These are phyloP conservation scores for Malassezia yamatoensis DNA, from an alignment of 1,284 basidiomycete genomes.

Conservation along the genomic window DNA sequence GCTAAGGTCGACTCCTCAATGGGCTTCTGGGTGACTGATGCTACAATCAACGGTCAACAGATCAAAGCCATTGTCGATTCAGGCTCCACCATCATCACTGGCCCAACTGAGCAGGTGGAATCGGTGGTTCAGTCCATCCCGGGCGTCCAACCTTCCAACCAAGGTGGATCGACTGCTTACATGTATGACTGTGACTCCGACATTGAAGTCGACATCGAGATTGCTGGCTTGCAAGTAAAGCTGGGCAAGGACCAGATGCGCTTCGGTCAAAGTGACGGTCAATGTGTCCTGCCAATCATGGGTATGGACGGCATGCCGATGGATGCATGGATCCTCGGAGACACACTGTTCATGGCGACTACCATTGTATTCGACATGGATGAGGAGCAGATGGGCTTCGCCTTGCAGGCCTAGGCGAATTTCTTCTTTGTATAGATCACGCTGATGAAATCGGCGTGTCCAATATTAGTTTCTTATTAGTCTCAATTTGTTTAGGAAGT, in stretches of 20 bases:
- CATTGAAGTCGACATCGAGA: conserved; percentile 44
- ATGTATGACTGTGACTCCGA: conserved; percentile 39
- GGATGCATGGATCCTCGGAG: conserved; percentile 49
- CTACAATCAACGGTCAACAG: conserved; percentile 29
- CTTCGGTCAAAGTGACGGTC: conserved; percentile 30
- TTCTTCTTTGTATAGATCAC: neutral
- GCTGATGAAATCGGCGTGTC: neutral
- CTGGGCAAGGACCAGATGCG: conserved; percentile 22
- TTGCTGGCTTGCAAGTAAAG: conserved; percentile 34
- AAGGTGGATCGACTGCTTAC: conserved; percentile 35
- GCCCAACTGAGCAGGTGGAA: conserved; percentile 40
- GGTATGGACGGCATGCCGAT: conserved; percentile 42
- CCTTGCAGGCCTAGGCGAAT: conserved; percentile 16
- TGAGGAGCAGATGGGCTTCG: conserved; percentile 50
- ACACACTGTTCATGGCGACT: conserved; percentile 39
- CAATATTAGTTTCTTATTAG: neutral
- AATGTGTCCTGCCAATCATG: conserved; percentile 38
- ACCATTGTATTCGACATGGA: conserved; percentile 49
- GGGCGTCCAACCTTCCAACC: conserved; percentile 48
- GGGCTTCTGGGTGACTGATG: conserved; percentile 42
- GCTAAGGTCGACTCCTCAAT: conserved; percentile 38
- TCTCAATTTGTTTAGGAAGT: neutral
- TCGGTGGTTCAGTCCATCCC: conserved; percentile 51
- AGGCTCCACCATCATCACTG: conserved; percentile 52
- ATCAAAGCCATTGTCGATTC: conserved; percentile 54